phyloP scores from a whole-genome alignment of 306 rosid genomes.

The Inga leiocalycina region DNA sequence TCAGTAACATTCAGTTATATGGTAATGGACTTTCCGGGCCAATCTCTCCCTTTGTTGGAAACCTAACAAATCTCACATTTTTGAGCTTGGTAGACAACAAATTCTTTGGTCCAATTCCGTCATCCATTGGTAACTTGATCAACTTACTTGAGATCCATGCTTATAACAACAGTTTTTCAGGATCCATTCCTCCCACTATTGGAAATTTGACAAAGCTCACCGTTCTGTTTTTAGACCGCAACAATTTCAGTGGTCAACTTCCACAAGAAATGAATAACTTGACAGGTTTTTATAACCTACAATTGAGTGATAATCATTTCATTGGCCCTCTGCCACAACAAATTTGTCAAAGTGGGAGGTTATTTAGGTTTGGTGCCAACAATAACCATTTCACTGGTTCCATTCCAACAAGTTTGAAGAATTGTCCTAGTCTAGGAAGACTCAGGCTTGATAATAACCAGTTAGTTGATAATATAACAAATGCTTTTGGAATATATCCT shows the following conservation, averaged over 20 bases:
- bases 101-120: background rate
- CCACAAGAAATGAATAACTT: constrained; percentile 14
- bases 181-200: background rate
- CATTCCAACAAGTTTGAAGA: constrained; percentile 26
- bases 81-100: rapidly evolving
- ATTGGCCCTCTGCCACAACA: constrained; percentile 9
- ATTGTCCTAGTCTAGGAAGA: constrained; percentile 18
- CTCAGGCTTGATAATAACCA: constrained; percentile 38
- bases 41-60: no score
- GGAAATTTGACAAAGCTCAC: constrained; percentile 1
- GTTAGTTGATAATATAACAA: constrained; percentile 26
- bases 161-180: background rate
- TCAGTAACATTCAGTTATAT: rapidly evolving
- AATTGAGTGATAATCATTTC: background rate
- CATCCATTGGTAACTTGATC: background rate
- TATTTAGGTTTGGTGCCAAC: rapidly evolving
- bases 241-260: constrained; percentile 25
- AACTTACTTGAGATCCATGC: rapidly evolving
- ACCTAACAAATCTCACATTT: no score
- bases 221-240: rapidly evolving
- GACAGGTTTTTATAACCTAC: background rate
- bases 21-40: no score
- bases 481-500: constrained; percentile 34
- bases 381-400: background rate
- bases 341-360: constrained; percentile 16